These are phyloP conservation scores for Amphibolis antarctica DNA, from an alignment of 106 monocot genomes.

Conservation along the genomic window DNA sequence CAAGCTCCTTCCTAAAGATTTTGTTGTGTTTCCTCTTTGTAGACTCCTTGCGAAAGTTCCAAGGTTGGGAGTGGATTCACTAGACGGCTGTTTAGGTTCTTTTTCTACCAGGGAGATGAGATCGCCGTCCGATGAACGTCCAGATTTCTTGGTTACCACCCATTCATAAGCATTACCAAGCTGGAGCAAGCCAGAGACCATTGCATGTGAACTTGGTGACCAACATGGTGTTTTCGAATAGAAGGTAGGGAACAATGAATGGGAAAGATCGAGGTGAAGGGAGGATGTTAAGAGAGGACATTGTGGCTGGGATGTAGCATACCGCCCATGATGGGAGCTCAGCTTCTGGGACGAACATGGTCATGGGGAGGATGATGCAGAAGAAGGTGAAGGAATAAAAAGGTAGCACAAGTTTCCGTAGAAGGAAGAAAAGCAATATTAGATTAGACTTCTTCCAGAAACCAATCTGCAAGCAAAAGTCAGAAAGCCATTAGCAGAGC, in stretches of 20 bases:
- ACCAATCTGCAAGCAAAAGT: constrained; percentile 36
- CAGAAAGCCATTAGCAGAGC: not conserved
- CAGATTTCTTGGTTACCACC: constrained; percentile 80
- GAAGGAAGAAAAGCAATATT: constrained; percentile 72
- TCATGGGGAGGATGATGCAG: constrained; percentile 72
- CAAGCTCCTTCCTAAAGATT: constrained; percentile 60
- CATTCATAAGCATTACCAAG: constrained; percentile 74
- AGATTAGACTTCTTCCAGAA: constrained; percentile 87
- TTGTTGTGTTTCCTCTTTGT: constrained; percentile 52
- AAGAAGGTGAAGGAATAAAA: constrained; percentile 84
- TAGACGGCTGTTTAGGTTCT: constrained; percentile 17
- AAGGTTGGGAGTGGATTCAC: constrained; percentile 26
- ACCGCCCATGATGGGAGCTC: constrained; percentile 64
- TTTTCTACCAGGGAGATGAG: constrained; percentile 30
- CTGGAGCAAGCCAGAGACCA: constrained; percentile 84
- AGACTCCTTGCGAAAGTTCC: constrained; percentile 23
- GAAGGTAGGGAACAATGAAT: constrained; percentile 72
- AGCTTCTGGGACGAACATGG: constrained; percentile 78
- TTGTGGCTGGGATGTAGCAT: constrained; percentile 59
- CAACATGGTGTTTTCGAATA: constrained; percentile 94
- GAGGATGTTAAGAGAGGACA: constrained; percentile 78
- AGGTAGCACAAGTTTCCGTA: constrained; percentile 60
- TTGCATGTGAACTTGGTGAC: constrained; percentile 94
- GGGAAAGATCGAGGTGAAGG: constrained; percentile 71
- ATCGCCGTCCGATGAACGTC: constrained; percentile 56